A percentile compares a stretch with the other conserved stretches of the same genome.
Evolutionary conservation across 345 rosid species (phyloP).

Genomic region (Lumnitzera littorea): DNA sequence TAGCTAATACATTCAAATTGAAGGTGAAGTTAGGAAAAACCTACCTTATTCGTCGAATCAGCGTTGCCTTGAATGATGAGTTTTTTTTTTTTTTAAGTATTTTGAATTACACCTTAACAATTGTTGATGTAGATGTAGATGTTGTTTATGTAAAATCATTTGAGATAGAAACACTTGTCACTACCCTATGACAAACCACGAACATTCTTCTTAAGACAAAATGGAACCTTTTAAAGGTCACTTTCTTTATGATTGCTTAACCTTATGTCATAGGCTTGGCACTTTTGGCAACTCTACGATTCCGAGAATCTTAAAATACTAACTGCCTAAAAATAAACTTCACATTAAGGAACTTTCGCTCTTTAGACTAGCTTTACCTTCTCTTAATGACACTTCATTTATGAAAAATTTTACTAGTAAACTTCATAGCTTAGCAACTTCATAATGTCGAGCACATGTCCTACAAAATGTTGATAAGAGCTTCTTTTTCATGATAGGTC

Average conservation of each 20-base stretch:
- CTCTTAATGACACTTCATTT: too few relatives aligned
- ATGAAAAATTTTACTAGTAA: background rate
- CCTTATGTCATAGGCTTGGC: constrained; percentile 18
- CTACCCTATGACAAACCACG: constrained; percentile 21
- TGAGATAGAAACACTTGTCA: constrained; percentile 5
- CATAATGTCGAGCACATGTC: constrained; percentile 16
- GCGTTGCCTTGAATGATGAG: background rate
- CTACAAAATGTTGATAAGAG: constrained; percentile 8
- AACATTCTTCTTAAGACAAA: constrained; percentile 20
- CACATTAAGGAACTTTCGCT: background rate
- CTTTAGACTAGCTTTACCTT: constrained; percentile 11
- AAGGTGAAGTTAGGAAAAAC: constrained; percentile 17
- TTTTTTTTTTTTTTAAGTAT: constrained; percentile 16
- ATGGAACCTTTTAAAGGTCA: constrained; percentile 9
- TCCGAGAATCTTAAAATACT: constrained; percentile 19
- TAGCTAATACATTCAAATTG: constrained; percentile 17
- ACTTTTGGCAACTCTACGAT: constrained; percentile 20
- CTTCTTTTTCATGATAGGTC: constrained; percentile 16
- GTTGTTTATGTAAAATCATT: constrained; percentile 21
- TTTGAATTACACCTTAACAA: constrained; percentile 16
- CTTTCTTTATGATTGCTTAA: constrained; percentile 21
- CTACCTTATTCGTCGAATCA: constrained; percentile 18
- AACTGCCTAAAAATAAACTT: background rate
- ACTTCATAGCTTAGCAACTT: constrained; percentile 7
- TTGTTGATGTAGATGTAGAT: constrained; percentile 23